Conservation (phyloP, 2,329 filamentous ascomycete species). For the Pseudodiploospora longispora region DNA sequence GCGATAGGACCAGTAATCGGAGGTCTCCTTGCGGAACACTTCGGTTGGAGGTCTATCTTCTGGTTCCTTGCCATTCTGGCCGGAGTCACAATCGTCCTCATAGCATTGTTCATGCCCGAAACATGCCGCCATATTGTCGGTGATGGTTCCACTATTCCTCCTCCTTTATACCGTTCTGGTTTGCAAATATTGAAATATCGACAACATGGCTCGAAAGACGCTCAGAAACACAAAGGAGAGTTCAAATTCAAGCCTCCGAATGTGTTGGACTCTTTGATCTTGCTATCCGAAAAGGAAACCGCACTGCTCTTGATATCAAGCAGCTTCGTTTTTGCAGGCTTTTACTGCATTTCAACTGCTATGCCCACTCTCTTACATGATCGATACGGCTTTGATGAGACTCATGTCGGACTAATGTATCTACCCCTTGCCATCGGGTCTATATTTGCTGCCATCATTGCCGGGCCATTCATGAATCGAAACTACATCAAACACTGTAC, state of each 20-base stretch:
- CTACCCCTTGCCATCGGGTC: conserved; percentile 43
- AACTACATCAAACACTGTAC: conserved; percentile 58
- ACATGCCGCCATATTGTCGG: conserved; percentile 42
- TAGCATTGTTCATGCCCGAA: conserved; percentile 45
- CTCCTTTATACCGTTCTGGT: conserved; percentile 26
- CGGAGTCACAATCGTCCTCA: conserved; percentile 30
- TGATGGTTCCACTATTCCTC: conserved; percentile 41
- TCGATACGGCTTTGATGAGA: conserved; percentile 53
- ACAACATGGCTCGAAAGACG: conserved; percentile 5
- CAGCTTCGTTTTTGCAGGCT: conserved; percentile 40
- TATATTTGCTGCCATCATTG: conserved; percentile 34
- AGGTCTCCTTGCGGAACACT: conserved; percentile 45
- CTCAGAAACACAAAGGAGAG: conserved; percentile 10
- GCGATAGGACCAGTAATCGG: conserved; percentile 49
- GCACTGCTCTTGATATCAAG: conserved; percentile 36
- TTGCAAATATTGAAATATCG: conserved; percentile 21
- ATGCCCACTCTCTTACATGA: conserved; percentile 34
- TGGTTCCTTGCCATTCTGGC: conserved; percentile 50
- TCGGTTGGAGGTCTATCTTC: conserved; percentile 54
- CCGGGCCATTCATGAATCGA: conserved; percentile 53
- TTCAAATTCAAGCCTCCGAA: conserved; percentile 33
- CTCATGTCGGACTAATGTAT: conserved; percentile 45
- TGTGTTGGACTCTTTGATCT: conserved; percentile 29
- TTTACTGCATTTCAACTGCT: conserved; percentile 38
- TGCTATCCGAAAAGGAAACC: conserved; percentile 34